Base-by-base conservation (phyloP, 768 basidiomycete genomes). In the Mycena kentingensis region DNA sequence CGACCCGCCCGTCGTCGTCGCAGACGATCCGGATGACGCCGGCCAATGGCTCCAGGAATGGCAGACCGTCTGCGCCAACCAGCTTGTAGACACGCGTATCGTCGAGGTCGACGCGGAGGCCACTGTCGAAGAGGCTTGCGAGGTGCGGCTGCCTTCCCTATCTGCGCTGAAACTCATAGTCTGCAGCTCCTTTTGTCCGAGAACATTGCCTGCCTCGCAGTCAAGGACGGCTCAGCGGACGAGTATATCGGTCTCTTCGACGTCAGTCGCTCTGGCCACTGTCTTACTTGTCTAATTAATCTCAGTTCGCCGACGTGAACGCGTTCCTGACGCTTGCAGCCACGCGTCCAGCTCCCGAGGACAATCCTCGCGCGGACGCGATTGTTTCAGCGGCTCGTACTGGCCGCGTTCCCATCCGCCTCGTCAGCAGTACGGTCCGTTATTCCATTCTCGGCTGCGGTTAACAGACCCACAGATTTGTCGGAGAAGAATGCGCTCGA, bases 311-410 rank as follows among this genome's bases (percentile, higher is more conserved):
- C 16, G 90, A 93, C 64, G 87, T 92, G 11, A 93, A 93, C 64
- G 88, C 90, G n/a, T 93, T 92, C 63, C 69, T 93, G 53, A 89
- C 88, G 3, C 73, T 93, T 39, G 90, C 90, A 10, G 89, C 90
- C 6, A 91, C 88, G 3, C 73, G 84, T 38, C 88, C 91, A 63
- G 87, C 84, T 3, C 75, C 87, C n/a, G 80, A 85, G 43, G 81
- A 77, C 5, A 79, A 84, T 56, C 69, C 80, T 1, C 81, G 85
- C 3, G 77, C 83, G 21, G 77, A 83, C 53, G 79, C 85, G 50
- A 92, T 93, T 50, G 75, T 91, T 26, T 74, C 77, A 29, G 90
- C 90, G 11, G 90, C 90, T 2, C 81, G 80, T 57, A 79, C 85
- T 29, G 90, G 89, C 35, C 76, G 75, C 44, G 90, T 91, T 25